Conservation (phyloP, 225 moss, liverwort and hornwort species). For the Neckera pumila region DNA sequence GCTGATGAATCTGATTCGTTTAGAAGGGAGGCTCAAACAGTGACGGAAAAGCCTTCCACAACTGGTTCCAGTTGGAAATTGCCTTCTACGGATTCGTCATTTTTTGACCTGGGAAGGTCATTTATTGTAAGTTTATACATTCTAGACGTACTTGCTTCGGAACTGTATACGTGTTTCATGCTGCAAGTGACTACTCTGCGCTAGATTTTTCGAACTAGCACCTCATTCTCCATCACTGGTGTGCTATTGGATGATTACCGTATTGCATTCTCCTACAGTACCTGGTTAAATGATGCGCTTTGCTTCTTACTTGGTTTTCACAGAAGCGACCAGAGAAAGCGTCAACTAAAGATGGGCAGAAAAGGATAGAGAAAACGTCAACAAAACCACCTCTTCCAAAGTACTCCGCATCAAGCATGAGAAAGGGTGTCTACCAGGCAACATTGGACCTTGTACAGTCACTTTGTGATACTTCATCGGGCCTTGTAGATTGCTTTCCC, state of each 20-base stretch:
- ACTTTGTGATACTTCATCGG: slow-evolving; percentile 92
- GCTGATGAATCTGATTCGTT: slow-evolving; percentile 30
- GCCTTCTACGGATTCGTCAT: slow-evolving; percentile 55
- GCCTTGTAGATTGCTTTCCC: slow-evolving; percentile 83
- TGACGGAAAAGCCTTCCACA: slow-evolving; percentile 30
- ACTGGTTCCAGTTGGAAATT: slow-evolving; percentile 41
- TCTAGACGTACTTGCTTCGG: background rate
- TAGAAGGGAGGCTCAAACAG: slow-evolving; percentile 32
- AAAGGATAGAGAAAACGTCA: slow-evolving; percentile 53
- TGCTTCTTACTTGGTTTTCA: background rate
- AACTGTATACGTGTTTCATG: background rate
- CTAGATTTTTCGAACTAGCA: background rate
- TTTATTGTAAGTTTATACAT: slow-evolving; percentile 45
- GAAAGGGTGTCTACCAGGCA: slow-evolving; percentile 94
- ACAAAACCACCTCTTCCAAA: slow-evolving; percentile 90
- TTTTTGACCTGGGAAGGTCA: slow-evolving; percentile 58
- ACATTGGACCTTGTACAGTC: slow-evolving; percentile 92
- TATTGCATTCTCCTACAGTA: background rate
- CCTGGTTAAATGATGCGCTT: background rate
- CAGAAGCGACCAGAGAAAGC: slow-evolving; percentile 85
- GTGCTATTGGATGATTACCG: background rate
- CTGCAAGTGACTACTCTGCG: background rate
- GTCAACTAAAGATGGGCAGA: slow-evolving; percentile 52
- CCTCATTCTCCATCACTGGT: background rate
- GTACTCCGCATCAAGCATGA: slow-evolving; percentile 73